Conservation (phyloP, 805 yeast genomes). For the Candida alai region DNA sequence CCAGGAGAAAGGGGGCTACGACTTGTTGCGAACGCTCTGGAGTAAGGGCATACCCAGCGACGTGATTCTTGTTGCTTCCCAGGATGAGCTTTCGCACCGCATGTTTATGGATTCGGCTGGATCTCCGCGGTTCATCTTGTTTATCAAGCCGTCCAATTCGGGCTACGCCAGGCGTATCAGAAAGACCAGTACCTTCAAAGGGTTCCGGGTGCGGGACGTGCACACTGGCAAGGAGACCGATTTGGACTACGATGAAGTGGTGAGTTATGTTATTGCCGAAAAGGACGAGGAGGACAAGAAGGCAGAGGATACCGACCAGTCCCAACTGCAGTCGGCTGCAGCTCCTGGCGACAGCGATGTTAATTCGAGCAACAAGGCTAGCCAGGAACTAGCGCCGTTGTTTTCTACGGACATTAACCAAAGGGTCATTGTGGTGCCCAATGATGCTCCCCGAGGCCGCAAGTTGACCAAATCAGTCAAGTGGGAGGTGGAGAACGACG, state of each 20-base stretch:
- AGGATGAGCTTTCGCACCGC: constrained; percentile 61
- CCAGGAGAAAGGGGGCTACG: constrained; percentile 57
- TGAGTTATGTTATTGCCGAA: constrained; percentile 26
- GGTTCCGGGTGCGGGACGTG: constrained; percentile 67
- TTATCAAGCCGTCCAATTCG: constrained; percentile 62
- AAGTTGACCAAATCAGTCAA: constrained; percentile 72
- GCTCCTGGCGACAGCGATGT: constrained; percentile 3
- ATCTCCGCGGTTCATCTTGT: constrained; percentile 69
- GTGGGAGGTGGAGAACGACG: constrained; percentile 72
- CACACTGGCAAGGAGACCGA: constrained; percentile 64
- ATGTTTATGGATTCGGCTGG: constrained; percentile 39
- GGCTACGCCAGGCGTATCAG: constrained; percentile 28
- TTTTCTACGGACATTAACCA: constrained; percentile 41
- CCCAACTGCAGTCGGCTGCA: not conserved
- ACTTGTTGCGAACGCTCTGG: constrained; percentile 68
- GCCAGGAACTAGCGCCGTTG: constrained; percentile 18
- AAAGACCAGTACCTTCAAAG: constrained; percentile 49
- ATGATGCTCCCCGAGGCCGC: constrained; percentile 77
- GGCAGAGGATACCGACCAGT: constrained; percentile 3
- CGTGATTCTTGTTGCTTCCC: constrained; percentile 27
- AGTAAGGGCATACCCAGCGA: constrained; percentile 76
- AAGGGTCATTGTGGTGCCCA: constrained; percentile 64
- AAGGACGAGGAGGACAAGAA: constrained; percentile 17
- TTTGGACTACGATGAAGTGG: constrained; percentile 64
- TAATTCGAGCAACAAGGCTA: constrained; percentile 6